phyloP scores from a whole-genome alignment of 306 rosid genomes.

The Acacia confusa region DNA sequence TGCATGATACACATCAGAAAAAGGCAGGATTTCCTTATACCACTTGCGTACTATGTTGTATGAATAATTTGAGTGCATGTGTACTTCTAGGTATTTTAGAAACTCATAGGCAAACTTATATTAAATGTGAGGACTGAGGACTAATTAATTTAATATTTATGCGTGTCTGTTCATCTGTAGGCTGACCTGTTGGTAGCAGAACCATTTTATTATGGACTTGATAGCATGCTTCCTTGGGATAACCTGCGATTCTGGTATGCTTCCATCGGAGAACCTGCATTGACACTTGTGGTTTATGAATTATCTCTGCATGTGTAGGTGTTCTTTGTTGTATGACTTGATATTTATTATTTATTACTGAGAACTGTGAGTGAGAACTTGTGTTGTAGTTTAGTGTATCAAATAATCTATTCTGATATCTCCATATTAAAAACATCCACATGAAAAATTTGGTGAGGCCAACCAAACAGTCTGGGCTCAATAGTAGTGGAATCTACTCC shows the following conservation, averaged over 20 bases:
- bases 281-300: conserved; percentile 18
- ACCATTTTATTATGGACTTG: conserved; percentile 83
- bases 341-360: background rate
- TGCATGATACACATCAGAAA: conserved; percentile 56
- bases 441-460: background rate
- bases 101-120: background rate
- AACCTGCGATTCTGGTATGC: conserved; percentile 85
- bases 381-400: background rate
- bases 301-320: background rate
- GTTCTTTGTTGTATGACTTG: background rate
- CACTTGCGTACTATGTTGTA: background rate
- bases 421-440: background rate
- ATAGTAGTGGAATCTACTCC: background rate
- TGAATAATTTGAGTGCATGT: background rate
- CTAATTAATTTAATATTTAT: background rate
- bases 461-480: background rate
- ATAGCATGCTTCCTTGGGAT: conserved; percentile 90
- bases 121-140: conserved; percentile 1
- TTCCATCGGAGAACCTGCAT: conserved; percentile 1
- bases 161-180: conserved; percentile 42
- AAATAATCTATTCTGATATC: background rate
- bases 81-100: conserved; percentile 1
- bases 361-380: background rate
- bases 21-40: conserved; percentile 51
- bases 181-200: conserved; percentile 81